Conservation (phyloP, 768 basidiomycete genomes). For the Clitopilus passeckerianus region DNA sequence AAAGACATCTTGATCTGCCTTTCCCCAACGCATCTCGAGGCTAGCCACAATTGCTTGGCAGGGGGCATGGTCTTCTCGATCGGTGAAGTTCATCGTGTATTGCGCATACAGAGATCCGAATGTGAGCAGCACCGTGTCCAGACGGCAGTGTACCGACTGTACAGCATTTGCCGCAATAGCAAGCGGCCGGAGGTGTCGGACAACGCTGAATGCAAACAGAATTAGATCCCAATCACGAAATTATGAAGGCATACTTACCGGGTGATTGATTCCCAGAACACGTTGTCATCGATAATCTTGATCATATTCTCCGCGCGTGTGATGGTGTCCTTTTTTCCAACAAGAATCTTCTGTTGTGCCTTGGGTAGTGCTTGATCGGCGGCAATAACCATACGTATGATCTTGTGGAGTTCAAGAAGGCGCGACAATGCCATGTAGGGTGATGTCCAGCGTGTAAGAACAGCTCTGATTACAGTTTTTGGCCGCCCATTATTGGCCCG, state of each 20-base stretch:
- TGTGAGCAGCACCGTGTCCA: conserved; percentile 2
- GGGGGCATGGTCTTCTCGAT: not conserved
- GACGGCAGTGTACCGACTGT: not conserved
- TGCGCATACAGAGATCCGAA: not conserved
- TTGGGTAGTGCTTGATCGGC: conserved; percentile 10
- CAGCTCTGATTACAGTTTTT: conserved; percentile 21
- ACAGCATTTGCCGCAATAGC: conserved; percentile 1
- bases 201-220: conserved; percentile 19
- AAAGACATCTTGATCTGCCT: conserved; percentile 20
- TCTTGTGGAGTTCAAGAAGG: conserved; percentile 18
- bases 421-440: conserved; percentile 27
- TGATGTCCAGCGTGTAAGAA: conserved; percentile 30
- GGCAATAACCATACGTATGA: conserved; percentile 13
- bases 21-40: conserved; percentile 15
- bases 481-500: not conserved
- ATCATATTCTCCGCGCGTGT: conserved; percentile 22
- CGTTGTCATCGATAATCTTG: conserved; percentile 16
- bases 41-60: conserved; percentile 1
- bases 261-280: conserved; percentile 25
- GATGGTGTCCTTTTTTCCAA: conserved; percentile 17
- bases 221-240: no score
- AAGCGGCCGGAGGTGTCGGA: conserved; percentile 16
- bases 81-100: not conserved
- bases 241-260: conserved; percentile 17
- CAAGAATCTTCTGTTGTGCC: conserved; percentile 11